These are phyloP conservation scores for Nemania sp. DNA, from an alignment of 2,329 filamentous ascomycete species.

Conservation along the genomic window DNA sequence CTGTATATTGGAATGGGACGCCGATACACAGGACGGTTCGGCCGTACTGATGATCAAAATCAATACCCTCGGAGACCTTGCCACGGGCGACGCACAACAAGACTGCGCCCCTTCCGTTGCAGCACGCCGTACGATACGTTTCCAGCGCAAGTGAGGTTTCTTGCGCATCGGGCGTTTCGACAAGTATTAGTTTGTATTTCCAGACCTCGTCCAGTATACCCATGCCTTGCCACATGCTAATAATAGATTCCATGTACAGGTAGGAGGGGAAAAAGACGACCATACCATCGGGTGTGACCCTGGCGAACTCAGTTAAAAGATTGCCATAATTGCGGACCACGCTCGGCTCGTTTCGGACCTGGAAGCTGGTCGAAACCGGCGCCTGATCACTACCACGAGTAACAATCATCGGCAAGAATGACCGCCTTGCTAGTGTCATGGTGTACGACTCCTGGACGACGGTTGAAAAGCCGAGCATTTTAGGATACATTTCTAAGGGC, in stretches of 20 bases:
- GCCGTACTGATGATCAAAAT: slow-evolving; percentile 99
- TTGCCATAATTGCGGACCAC: slow-evolving; percentile 98
- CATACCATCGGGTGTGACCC: slow-evolving; percentile 94
- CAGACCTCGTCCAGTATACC: slow-evolving; percentile 96
- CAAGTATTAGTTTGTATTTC: slow-evolving; percentile 98
- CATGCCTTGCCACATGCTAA: slow-evolving; percentile 99
- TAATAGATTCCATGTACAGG: slow-evolving; percentile 99
- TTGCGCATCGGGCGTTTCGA: slow-evolving; percentile 97
- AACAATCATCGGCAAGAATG: slow-evolving; percentile 98
- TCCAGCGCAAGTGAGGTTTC: slow-evolving; percentile 96
- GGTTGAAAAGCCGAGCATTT: slow-evolving; percentile 93
- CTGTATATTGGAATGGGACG: slow-evolving; percentile 98
- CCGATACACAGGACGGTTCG: slow-evolving; percentile 96
- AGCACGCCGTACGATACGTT: slow-evolving; percentile 96
- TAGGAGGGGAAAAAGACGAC: slow-evolving; percentile 99
- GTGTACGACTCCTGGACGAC: slow-evolving; percentile 97
- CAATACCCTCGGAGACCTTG: slow-evolving; percentile 97
- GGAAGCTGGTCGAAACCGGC: slow-evolving; percentile 91
- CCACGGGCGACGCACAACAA: slow-evolving; percentile 95
- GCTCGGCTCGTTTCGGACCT: slow-evolving; percentile 93
- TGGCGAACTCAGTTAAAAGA: slow-evolving; percentile 92
- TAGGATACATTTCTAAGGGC: slow-evolving; percentile 97
- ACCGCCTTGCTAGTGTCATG: slow-evolving; percentile 93
- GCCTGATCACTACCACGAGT: slow-evolving; percentile 95
- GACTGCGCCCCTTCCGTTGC: slow-evolving; percentile 93